phyloP scores from a whole-genome alignment of 2,329 filamentous ascomycete genomes.

The Xylaria multiplex region DNA sequence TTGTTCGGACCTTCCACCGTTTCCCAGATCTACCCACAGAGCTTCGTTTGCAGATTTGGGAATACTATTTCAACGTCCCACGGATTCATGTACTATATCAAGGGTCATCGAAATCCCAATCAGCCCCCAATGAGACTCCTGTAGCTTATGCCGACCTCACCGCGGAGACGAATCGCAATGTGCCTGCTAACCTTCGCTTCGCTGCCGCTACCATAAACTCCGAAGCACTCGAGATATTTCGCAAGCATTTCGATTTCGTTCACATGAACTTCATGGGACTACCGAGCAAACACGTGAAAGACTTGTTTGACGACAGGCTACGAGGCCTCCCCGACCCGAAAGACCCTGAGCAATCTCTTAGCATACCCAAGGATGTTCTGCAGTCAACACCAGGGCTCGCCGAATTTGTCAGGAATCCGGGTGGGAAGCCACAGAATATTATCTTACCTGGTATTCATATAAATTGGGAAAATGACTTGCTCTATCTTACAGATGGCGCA shows the following conservation, averaged over 20 bases:
- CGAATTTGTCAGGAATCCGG: constrained; percentile 22
- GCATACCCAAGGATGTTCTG: constrained; percentile 13
- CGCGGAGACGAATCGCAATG: constrained; percentile 28
- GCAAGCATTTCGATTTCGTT: constrained; percentile 31
- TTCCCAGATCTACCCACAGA: constrained; percentile 34
- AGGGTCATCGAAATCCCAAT: constrained; percentile 8
- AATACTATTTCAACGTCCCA: constrained; percentile 35
- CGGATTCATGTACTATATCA: constrained; percentile 36
- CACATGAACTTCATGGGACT: constrained; percentile 34
- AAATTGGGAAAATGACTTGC: constrained; percentile 35
- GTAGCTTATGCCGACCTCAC: constrained; percentile 33
- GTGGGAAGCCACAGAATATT: constrained; percentile 16
- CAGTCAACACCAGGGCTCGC: constrained; percentile 25
- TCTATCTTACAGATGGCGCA: constrained; percentile 33
- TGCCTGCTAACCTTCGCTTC: constrained; percentile 24
- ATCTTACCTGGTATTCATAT: constrained; percentile 29
- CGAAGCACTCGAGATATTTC: constrained; percentile 30
- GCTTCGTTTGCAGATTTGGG: constrained; percentile 36
- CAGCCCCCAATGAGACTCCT: neutral
- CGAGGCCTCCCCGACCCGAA: neutral
- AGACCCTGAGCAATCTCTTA: constrained; percentile 5
- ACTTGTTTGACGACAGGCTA: constrained; percentile 22
- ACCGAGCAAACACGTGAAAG: constrained; percentile 28
- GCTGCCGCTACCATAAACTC: constrained; percentile 29
- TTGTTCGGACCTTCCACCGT: constrained; percentile 17